phyloP scores from a whole-genome alignment of 495 filamentous ascomycete genomes.

The Lineolata rhizophorae region DNA sequence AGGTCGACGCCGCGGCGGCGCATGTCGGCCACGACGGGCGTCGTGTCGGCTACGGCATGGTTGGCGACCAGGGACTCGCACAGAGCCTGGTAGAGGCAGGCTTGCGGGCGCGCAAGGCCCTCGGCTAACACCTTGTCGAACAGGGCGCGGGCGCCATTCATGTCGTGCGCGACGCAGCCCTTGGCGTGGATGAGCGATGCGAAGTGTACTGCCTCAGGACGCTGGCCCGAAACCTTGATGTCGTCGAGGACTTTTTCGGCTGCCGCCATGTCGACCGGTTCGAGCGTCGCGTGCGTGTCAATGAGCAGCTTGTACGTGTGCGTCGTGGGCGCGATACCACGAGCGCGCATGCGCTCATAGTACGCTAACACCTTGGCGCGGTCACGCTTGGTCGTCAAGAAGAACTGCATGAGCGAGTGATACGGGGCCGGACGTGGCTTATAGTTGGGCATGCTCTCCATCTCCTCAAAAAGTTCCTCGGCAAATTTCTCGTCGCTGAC shows the following conservation, averaged over 20 bases:
- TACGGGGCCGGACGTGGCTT: slow-evolving; percentile 92
- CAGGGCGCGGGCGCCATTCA: slow-evolving; percentile 54
- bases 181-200: slow-evolving; percentile 89
- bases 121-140: slow-evolving; percentile 63
- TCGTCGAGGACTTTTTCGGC: slow-evolving; percentile 66
- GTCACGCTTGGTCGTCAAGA: slow-evolving; percentile 91
- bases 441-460: slow-evolving; percentile 98
- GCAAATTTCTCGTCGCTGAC: slow-evolving; percentile 95
- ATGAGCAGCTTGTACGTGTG: slow-evolving; percentile 97
- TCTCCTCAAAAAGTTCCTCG: slow-evolving; percentile 95
- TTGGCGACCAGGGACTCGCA: slow-evolving; percentile 96
- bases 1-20: slow-evolving; percentile 44
- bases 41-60: slow-evolving; percentile 52
- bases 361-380: slow-evolving; percentile 85
- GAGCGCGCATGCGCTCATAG: slow-evolving; percentile 79
- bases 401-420: slow-evolving; percentile 98
- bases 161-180: slow-evolving; percentile 82
- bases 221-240: slow-evolving; percentile 50
- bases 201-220: slow-evolving; percentile 83
- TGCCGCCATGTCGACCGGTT: slow-evolving; percentile 75
- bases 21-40: slow-evolving; percentile 57
- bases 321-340: slow-evolving; percentile 71
- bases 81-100: slow-evolving; percentile 85
- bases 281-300: slow-evolving; percentile 84
- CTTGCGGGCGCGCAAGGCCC: slow-evolving; percentile 38